Base-by-base conservation (phyloP, 2,329 filamentous ascomycete species). In the Aspergillus neoniger region DNA sequence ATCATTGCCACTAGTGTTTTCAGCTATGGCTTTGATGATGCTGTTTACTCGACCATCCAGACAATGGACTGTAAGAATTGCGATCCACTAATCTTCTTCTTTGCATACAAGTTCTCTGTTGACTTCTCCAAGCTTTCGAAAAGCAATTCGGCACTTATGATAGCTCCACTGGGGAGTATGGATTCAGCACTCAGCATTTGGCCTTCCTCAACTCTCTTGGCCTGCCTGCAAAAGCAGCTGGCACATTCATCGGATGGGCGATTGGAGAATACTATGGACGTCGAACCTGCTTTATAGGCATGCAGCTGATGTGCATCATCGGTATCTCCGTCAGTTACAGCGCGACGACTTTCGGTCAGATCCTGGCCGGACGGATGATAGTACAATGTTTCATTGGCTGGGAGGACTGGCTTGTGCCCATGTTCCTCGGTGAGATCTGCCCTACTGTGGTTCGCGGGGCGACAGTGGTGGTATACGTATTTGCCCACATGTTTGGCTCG, bases 301-400 rank as follows among this genome's bases (percentile, higher is more conserved):
- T 53, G 51, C 51, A 53, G 38, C n/a, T 53, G 19, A 23, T 53
- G 9, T 53, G 51, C 32, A 53, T 53, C 3, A 7, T 15, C 15
- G 51, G 51, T 14, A 41, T 53, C 23, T 38, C 32, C 4, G 38
- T n/a, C 4, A 53, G 51, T 21, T 53, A 53, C 23, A 53, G 17
- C 4, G 32, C 32, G 12, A 41, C 51, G 12, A 10, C 51, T 10
- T 53, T 53, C 10, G 51, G 51, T 21, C 51, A 53, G 51, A 41
- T 53, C 12, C 19, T 53, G 14, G 51, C 51, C 17, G 51, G 51
- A 5, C 51, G 51, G 21, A 53, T 53, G 51, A 41, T 53, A 53
- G 51, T 53, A 36, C 51, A 53, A 8, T 53, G 51, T 17, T 53
- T 53, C 19, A 41, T 53, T n/a, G 51, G 51, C 39, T 53, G 51